A percentile compares a stretch with the other conserved stretches of the same genome.
Evolutionary conservation across 2,329 filamentous ascomycete genomes (phyloP).

Genomic region (Neocatenulostroma microsporum): DNA sequence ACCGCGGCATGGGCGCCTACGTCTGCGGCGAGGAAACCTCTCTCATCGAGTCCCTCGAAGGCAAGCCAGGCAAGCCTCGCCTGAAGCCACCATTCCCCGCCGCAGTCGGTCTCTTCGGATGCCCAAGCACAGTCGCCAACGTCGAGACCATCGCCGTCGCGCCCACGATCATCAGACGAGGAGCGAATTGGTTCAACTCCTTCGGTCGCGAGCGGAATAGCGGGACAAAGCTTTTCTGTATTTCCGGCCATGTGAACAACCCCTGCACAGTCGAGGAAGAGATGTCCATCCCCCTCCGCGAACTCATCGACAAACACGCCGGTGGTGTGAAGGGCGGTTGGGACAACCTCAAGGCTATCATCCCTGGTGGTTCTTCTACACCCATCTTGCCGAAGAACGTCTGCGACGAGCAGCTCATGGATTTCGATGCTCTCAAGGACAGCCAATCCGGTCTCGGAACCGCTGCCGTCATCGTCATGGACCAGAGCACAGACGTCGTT

Average conservation of each 20-base stretch:
- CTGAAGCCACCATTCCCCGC: conserved; percentile 98
- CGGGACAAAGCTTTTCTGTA: conserved; percentile 97
- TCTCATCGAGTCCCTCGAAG: conserved; percentile 94
- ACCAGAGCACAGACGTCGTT: conserved; percentile 94
- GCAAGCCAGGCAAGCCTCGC: conserved; percentile 96
- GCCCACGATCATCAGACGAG: conserved; percentile 89
- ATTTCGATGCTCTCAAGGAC: conserved; percentile 97
- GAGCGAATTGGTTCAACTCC: conserved; percentile 82
- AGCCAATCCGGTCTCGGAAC: conserved; percentile 95
- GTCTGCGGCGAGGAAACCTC: conserved; percentile 98
- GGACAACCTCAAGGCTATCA: conserved; percentile 94
- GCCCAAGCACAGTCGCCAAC: conserved; percentile 95
- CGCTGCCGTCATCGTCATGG: conserved; percentile 97
- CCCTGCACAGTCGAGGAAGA: conserved; percentile 97
- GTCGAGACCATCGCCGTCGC: conserved; percentile 95
- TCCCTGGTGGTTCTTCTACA: conserved; percentile 93
- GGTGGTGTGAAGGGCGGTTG: conserved; percentile 93
- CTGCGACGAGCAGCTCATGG: conserved; percentile 96
- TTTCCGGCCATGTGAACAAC: conserved; percentile 98
- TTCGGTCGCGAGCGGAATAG: conserved; percentile 95
- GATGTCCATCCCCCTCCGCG: conserved; percentile 94
- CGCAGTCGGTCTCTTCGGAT: conserved; percentile 94
- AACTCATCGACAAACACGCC: conserved; percentile 97
- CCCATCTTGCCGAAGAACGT: conserved; percentile 84
- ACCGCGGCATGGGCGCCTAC: conserved; percentile 95